These are phyloP conservation scores for Carex cristatella DNA, from an alignment of 176 grass and related monocot species.

Conservation along the genomic window DNA sequence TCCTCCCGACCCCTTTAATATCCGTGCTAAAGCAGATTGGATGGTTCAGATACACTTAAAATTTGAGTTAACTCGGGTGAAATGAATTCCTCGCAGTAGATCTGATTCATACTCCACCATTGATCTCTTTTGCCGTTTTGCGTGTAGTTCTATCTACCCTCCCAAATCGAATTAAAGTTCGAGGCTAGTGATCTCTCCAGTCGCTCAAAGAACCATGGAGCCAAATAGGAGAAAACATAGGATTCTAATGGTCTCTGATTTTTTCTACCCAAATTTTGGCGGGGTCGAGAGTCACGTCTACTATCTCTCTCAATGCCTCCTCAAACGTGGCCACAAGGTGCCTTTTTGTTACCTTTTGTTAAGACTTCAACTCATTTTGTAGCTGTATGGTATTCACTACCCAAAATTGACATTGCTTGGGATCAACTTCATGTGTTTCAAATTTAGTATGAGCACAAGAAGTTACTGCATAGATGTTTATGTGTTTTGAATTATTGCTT, in stretches of 20 bases:
- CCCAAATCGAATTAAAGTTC: neutral
- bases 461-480: no score
- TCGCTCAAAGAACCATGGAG: conserved; percentile 25
- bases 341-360: neutral
- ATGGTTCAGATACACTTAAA: no score
- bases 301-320: conserved; percentile 84
- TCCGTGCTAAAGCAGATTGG: no score
- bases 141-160: neutral
- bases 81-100: neutral
- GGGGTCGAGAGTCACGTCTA: conserved; percentile 95
- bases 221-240: conserved; percentile 41
- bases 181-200: neutral
- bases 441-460: no score
- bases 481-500: no score
- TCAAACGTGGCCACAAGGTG: conserved; percentile 93
- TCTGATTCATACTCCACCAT: neutral
- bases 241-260: conserved; percentile 92
- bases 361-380: neutral
- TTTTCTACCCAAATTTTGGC: conserved; percentile 95
- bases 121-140: neutral
- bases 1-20: neutral
- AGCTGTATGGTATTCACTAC: neutral
- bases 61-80: no score
- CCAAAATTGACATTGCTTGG: neutral
- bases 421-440: neutral